Base-by-base conservation (phyloP, 2,329 filamentous ascomycete genomes). In the Akanthomyces dipterigenus region DNA sequence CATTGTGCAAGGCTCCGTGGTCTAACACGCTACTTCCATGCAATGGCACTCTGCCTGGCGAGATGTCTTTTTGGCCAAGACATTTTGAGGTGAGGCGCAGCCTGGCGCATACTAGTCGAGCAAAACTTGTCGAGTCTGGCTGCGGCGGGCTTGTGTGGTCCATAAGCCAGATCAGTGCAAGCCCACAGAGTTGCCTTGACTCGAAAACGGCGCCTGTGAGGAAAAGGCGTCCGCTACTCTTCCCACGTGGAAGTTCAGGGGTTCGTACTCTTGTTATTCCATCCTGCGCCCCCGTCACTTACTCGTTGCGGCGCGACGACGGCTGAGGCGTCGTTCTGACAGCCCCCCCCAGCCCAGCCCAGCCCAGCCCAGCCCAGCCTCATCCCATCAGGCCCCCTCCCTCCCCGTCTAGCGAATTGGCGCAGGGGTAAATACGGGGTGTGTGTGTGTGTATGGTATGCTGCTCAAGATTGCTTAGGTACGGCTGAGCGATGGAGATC, bases 181-280 rank as follows among this genome's bases (percentile, higher is more conserved):
- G 31, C 31, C 31, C 31, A n/a, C n/a, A n/a, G n/a, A n/a, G n/a
- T n/a, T n/a, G n/a, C n/a, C n/a, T n/a, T n/a, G n/a, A n/a, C n/a
- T n/a, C n/a, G n/a, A n/a, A n/a, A n/a, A n/a, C n/a, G n/a, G n/a
- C n/a, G n/a, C n/a, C n/a, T n/a, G n/a, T n/a, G n/a, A n/a, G n/a
- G n/a, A n/a, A n/a, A n/a, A n/a, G 40, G 28, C 54, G 16, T 49
- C n/a, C 34, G 45, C 22, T 16, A 34, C n/a, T 26, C 31, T 59
- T 51, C 24, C 56, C 56, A 59, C 56, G 56, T 59, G 56, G 56
- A 40, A 26, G 46, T 28, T 28, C 56, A 59, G 36, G 55, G 55
- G 55, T 34, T n/a, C 6, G 28, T 45, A 38, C 24, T 26, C n/a
- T n/a, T n/a, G 28, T 22, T 53, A 53, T 38, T 42, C 6, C 18